A percentile compares a stretch with the other conserved stretches of the same genome.
Evolutionary conservation across 2,329 filamentous ascomycete species (phyloP).

Genomic region (Teratosphaeriaceae sp.): DNA sequence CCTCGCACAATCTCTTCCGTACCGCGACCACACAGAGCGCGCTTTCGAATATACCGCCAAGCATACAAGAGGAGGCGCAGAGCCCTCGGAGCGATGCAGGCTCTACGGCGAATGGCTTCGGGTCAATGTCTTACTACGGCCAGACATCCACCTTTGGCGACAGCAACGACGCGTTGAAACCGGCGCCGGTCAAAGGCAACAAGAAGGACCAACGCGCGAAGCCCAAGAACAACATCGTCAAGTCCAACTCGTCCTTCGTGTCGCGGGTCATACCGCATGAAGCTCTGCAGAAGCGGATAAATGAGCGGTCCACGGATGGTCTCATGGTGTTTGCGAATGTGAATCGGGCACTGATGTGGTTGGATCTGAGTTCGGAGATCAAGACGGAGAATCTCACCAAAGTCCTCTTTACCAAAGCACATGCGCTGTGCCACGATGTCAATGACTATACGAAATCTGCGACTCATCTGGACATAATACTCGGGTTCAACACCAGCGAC

Average conservation of each 20-base stretch:
- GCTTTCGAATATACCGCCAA: constrained; percentile 32
- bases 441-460: constrained; percentile 74
- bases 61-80: constrained; percentile 42
- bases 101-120: constrained; percentile 36
- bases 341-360: constrained; percentile 92
- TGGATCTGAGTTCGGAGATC: constrained; percentile 71
- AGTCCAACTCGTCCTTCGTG: constrained; percentile 97
- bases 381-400: constrained; percentile 92
- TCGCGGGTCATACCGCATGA: constrained; percentile 94
- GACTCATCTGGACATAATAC: constrained; percentile 79
- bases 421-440: constrained; percentile 90
- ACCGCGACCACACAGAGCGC: constrained; percentile 35
- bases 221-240: constrained; percentile 96
- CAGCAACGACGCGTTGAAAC: constrained; percentile 67
- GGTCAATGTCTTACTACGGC: constrained; percentile 24
- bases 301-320: constrained; percentile 70
- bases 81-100: constrained; percentile 40
- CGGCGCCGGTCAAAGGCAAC: constrained; percentile 59
- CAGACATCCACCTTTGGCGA: constrained; percentile 68
- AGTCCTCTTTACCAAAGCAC: constrained; percentile 92
- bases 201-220: constrained; percentile 71
- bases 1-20: constrained; percentile 37
- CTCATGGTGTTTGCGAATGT: constrained; percentile 92
- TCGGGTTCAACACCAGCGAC: constrained; percentile 94
- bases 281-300: constrained; percentile 66